Percentiles rank a stretch among this genome's conserved stretches.
These are phyloP conservation scores for Ophiostoma montium DNA, from an alignment of 2,329 filamentous ascomycete species.

Conservation along the genomic window DNA sequence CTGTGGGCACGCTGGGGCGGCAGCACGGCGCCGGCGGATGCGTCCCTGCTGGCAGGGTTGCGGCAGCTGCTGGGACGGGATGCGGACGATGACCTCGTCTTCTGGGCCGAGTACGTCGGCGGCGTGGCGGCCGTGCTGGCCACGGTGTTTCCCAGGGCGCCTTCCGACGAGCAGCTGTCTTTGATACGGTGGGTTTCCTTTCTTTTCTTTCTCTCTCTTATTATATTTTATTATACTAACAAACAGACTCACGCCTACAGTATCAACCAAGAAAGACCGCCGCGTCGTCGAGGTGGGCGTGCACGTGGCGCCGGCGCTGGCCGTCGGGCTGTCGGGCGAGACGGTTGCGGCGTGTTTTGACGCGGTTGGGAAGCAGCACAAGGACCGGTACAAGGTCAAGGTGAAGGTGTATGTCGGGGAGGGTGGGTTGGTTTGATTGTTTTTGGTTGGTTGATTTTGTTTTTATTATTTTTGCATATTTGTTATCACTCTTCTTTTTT, in stretches of 20 bases:
- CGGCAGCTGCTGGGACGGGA: constrained; percentile 25
- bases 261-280: constrained; percentile 17
- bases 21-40: constrained; percentile 36
- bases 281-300: constrained; percentile 16
- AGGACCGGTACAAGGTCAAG: constrained; percentile 9
- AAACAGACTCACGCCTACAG: constrained; percentile 3
- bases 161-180: constrained; percentile 21
- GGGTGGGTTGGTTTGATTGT: not conserved
- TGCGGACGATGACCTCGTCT: constrained; percentile 19
- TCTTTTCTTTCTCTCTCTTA: too few relatives aligned
- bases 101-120: constrained; percentile 41
- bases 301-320: not conserved
- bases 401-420: constrained; percentile 1
- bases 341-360: constrained; percentile 9
- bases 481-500: too few relatives aligned
- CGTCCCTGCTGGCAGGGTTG: constrained; percentile 28
- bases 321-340: constrained; percentile 5
- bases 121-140: constrained; percentile 31
- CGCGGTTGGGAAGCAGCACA: constrained; percentile 10
- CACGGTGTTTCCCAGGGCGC: constrained; percentile 29
- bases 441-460: not conserved
- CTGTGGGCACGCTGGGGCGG: constrained; percentile 64
- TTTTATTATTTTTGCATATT: not conserved
- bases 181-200: constrained; percentile 25
- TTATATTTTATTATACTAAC: too few relatives aligned